Evolutionary conservation across 352 stramenopile genomes (phyloP).

Genomic region (Halophytophthora batemanensis): DNA sequence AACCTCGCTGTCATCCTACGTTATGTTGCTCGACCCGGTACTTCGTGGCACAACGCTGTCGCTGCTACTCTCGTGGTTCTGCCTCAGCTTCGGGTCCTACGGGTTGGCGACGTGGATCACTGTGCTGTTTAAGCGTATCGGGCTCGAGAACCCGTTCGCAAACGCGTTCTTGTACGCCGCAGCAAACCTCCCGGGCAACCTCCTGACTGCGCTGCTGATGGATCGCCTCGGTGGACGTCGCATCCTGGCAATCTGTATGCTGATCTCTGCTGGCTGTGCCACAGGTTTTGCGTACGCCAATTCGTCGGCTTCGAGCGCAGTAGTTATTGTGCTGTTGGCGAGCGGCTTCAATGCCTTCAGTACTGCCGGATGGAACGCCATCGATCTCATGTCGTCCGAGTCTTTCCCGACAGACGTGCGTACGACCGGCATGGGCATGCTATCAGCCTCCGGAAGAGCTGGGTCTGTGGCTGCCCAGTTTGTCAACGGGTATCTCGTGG

Average conservation of each 20-base stretch:
- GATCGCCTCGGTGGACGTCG: conserved; percentile 59
- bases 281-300: conserved; percentile 75
- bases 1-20: conserved; percentile 25
- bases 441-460: conserved; percentile 75
- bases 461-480: conserved; percentile 91
- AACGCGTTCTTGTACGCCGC: conserved; percentile 92
- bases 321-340: conserved; percentile 73
- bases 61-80: conserved; percentile 67
- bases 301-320: conserved; percentile 25
- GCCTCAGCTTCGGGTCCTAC: conserved; percentile 85
- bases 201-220: conserved; percentile 75
- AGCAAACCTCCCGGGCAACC: conserved; percentile 89
- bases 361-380: conserved; percentile 90
- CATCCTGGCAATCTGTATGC: conserved; percentile 75
- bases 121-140: conserved; percentile 88
- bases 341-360: conserved; percentile 91
- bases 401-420: conserved; percentile 89
- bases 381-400: conserved; percentile 89
- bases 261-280: conserved; percentile 59
- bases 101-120: conserved; percentile 94
- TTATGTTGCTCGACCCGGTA: conserved; percentile 52
- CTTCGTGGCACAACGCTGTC: conserved; percentile 60
- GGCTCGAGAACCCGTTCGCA: conserved; percentile 86
- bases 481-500: conserved; percentile 84
- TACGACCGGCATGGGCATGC: conserved; percentile 88